Evolutionary conservation across 306 rosid species (phyloP), one percentile per base, ranked within the genome.

Genomic region (Medicago ruthenica): DNA sequence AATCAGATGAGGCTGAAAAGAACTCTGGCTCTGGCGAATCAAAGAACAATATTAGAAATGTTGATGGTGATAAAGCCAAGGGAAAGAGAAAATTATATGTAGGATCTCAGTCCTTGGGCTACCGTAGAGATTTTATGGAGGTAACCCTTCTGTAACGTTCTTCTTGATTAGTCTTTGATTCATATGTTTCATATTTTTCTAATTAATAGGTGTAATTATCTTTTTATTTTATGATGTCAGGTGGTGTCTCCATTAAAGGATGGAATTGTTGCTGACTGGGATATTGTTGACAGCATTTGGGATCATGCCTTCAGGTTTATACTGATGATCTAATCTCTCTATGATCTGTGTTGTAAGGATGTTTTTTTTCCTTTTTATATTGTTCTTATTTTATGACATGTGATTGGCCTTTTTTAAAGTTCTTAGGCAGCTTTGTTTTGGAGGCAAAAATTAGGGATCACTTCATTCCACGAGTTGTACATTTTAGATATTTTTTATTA

Each of bases 191-290:
- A 18, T 24, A 4, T 8, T 17, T 53, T 8, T 18, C 22, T 44
- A 42, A 60, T 53, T 44, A 18, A 16, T 16, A 22, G 37, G 9
- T 54, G 42, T 69, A 24, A 63, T 53, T 31, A 54, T 67, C 27
- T 71, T 21, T 57, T 39, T 73, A 24, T 79, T 71, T 74, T 59
- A 37, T 79, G 77, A 21, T 68, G 40, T 73, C 85, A 95, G 99
- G 97, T 95, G 72, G 51, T 92, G 15, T 86, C 97, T 40, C 93
- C 97, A 6, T 55, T 92, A 22, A 95, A 90, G 85, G 97, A 95
- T 84, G 97, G 99, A 67, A 76, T 90, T 80, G 93, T 92, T 74
- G 91, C 89, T 82, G 97, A 95, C 81, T 95, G 99, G 97, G 99
- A 95, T 67, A 90, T 93, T 79, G 97, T 92, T 78, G 97, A 92